Conservation (phyloP, 208 protist genomes). For the Leishmania tarentolae region DNA sequence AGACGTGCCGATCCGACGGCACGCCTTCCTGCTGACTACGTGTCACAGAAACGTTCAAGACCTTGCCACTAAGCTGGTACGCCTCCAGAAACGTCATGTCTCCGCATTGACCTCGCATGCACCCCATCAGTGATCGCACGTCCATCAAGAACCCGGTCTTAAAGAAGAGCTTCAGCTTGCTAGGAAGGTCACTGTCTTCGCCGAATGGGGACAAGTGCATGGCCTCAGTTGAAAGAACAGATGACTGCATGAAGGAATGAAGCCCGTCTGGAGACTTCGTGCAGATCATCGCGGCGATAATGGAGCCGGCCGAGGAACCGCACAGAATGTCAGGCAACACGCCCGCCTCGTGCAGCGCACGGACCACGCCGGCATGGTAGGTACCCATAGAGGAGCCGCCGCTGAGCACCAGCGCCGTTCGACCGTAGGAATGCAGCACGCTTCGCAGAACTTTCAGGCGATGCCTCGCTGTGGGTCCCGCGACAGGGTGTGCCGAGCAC, state of each 20-base stretch:
- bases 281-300: constrained; percentile 78
- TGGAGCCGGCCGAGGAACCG: constrained; percentile 72
- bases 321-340: constrained; percentile 79
- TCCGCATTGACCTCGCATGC: constrained; percentile 65
- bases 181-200: constrained; percentile 29
- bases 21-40: constrained; percentile 47
- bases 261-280: constrained; percentile 54
- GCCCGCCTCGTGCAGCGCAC: constrained; percentile 57
- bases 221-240: constrained; percentile 43
- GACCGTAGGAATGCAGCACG: constrained; percentile 60
- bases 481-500: neutral
- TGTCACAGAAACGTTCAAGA: constrained; percentile 87
- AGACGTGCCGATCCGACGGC: constrained; percentile 46
- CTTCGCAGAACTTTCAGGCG: constrained; percentile 57
- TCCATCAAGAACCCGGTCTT: constrained; percentile 82
- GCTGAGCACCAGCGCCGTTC: constrained; percentile 79
- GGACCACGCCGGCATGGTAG: constrained; percentile 77
- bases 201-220: constrained; percentile 66
- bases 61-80: constrained; percentile 65
- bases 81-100: constrained; percentile 90
- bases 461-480: constrained; percentile 6
- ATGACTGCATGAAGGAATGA: constrained; percentile 35
- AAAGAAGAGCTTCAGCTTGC: constrained; percentile 68
- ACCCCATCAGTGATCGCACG: constrained; percentile 68
- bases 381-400: constrained; percentile 77